Conservation (phyloP, 1,284 basidiomycete species). For the Cryptococcus sp. region DNA sequence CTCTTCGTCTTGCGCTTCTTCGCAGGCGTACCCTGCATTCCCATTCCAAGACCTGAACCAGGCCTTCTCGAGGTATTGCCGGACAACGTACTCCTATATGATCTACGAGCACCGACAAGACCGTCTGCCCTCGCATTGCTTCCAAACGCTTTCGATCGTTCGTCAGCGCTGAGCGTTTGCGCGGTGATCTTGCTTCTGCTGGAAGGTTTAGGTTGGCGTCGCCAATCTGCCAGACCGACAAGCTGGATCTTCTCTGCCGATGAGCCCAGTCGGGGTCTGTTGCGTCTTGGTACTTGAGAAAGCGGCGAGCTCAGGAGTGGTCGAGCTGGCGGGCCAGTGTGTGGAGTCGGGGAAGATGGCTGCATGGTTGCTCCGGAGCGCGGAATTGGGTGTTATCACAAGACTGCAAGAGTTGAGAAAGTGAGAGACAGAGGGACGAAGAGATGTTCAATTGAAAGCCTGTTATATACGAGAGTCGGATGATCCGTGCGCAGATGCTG, state of each 20-base stretch:
- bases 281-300: constrained; percentile 1
- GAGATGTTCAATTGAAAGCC: background rate
- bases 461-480: too few species aligned
- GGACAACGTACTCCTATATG: background rate
- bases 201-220: constrained; percentile 11
- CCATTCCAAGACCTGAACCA: constrained; percentile 21
- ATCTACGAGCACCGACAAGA: background rate
- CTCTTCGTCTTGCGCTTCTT: constrained; percentile 9
- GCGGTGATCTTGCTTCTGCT: background rate
- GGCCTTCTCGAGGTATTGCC: constrained; percentile 5
- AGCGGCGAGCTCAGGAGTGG: constrained; percentile 15
- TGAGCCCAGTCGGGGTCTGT: constrained; percentile 1
- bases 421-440: background rate
- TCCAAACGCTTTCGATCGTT: too few species aligned
- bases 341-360: constrained; percentile 12
- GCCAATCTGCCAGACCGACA: constrained; percentile 20
- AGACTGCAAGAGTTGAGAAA: background rate
- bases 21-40: constrained; percentile 30
- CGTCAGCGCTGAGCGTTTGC: too few species aligned
- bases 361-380: background rate
- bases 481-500: background rate
- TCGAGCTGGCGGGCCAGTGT: background rate
- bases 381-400: background rate
- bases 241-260: constrained; percentile 8
- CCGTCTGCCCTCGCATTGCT: too few species aligned